Evolutionary conservation across 371 early-diverging fungal genomes (phyloP).

Genomic region (Quaeritorhiza haematococci): DNA sequence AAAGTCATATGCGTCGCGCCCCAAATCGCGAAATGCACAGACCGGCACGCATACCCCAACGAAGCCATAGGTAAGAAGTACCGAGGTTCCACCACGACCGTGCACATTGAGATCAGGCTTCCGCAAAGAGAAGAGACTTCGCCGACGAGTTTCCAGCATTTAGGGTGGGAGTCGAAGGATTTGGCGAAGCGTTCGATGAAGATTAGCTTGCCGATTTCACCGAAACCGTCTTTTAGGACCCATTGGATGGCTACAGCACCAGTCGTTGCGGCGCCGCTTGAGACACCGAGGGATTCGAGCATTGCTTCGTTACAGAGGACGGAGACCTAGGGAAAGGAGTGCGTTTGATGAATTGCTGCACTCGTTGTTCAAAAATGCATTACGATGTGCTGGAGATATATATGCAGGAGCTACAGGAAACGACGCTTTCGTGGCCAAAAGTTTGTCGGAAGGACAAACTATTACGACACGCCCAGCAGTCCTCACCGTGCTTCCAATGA

Average conservation of each 20-base stretch:
- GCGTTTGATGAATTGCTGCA: too few relatives aligned
- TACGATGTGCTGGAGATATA: too few relatives aligned
- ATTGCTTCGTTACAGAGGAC: constrained; percentile 70
- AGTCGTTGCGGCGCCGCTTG: constrained; percentile 48
- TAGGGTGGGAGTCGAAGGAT: constrained; percentile 68
- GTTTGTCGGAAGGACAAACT: too few relatives aligned
- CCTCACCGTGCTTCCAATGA: too few relatives aligned
- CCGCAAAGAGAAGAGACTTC: constrained; percentile 38
- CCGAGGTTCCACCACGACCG: constrained; percentile 43
- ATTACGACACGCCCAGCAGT: too few relatives aligned
- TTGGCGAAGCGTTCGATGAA: constrained; percentile 66
- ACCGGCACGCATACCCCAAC: constrained; percentile 55
- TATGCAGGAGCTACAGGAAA: too few relatives aligned
- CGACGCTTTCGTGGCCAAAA: too few relatives aligned
- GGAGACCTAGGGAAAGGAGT: constrained; percentile 57
- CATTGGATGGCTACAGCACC: constrained; percentile 70
- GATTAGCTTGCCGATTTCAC: constrained; percentile 67
- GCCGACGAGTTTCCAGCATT: constrained; percentile 66
- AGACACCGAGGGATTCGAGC: constrained; percentile 58
- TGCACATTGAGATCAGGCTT: constrained; percentile 56
- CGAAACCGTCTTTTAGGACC: constrained; percentile 66
- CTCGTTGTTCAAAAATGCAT: too few relatives aligned
- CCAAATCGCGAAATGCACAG: constrained; percentile 64
- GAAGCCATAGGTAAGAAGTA: constrained; percentile 59
- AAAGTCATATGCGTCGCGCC: constrained; percentile 70